A percentile compares a stretch with the other conserved stretches of the same genome.
Evolutionary conservation across 75 land plant genomes (phyloP).

Genomic region (Azolla pinnata): DNA sequence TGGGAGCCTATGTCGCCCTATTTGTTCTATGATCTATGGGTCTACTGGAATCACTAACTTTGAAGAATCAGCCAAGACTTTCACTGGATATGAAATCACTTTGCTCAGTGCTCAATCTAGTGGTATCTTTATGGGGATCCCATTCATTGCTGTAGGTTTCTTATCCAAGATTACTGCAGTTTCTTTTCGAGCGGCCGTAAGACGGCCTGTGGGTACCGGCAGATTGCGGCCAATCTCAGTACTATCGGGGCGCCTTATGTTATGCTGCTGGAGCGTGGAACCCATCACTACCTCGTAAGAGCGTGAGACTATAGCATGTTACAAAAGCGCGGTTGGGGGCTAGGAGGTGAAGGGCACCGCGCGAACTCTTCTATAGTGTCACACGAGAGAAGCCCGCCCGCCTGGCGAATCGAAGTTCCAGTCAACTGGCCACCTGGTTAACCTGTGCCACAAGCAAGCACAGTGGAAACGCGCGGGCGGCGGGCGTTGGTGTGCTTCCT

Average conservation of each 20-base stretch:
- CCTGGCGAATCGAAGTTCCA: too few species aligned
- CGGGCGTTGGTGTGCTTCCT: neutral
- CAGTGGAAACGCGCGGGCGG: too few species aligned
- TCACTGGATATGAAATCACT: conserved; percentile 7
- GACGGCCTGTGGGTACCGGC: neutral
- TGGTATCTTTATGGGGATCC: neutral
- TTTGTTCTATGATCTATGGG: conserved; percentile 13
- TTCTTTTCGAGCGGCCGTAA: neutral
- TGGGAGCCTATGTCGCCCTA: conserved; percentile 4
- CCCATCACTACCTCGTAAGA: too few species aligned
- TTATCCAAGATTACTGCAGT: conserved; percentile 7
- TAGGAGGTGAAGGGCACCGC: neutral
- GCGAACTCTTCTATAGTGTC: too few species aligned
- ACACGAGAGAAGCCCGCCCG: too few species aligned
- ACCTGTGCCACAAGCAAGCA: too few species aligned
- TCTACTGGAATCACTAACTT: conserved; percentile 12
- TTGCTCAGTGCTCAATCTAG: neutral
- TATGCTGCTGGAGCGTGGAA: conserved; percentile 1
- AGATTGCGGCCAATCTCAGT: neutral
- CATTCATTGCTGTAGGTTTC: conserved; percentile 4
- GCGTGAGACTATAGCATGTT: too few species aligned
- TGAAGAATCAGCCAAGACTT: conserved; percentile 4
- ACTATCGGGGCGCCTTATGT: neutral
- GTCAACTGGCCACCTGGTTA: too few species aligned
- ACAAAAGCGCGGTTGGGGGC: too few species aligned